A percentile compares a stretch with the other conserved stretches of the same genome.
Conservation (phyloP, 257 asterid species). For the Coffea eugenioides region DNA sequence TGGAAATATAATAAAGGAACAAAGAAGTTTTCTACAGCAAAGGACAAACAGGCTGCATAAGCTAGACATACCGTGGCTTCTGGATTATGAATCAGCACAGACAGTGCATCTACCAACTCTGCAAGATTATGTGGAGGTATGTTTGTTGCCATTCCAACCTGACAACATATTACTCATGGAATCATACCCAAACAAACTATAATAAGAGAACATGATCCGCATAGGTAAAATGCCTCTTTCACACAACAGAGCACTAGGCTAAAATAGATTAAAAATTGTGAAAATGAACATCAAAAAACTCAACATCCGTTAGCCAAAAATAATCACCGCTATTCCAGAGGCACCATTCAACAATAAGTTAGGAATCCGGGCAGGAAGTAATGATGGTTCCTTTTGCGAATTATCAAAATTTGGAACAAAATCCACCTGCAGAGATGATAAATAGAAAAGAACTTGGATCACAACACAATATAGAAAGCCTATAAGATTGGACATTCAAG, state of each 20-base stretch:
- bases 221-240: background rate
- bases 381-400: slow-evolving; percentile 95
- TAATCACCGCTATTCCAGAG: slow-evolving; percentile 94
- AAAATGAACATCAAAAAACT: background rate
- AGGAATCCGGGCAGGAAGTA: slow-evolving; percentile 97
- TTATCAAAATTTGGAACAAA: slow-evolving; percentile 93
- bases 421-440: slow-evolving; percentile 67
- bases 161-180: slow-evolving; percentile 21
- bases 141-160: slow-evolving; percentile 99
- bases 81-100: slow-evolving; percentile 86
- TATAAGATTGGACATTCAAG: slow-evolving; percentile 2
- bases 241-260: background rate
- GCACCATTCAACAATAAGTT: slow-evolving; percentile 86
- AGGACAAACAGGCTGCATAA: background rate
- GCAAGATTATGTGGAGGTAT: slow-evolving; percentile 99
- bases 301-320: slow-evolving; percentile 18
- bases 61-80: slow-evolving; percentile 75
- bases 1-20: background rate
- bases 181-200: background rate
- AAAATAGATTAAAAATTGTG: background rate
- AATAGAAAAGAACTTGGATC: slow-evolving; percentile 15
- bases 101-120: slow-evolving; percentile 92
- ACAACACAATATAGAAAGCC: background rate
- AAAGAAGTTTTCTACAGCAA: background rate
- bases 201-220: background rate